Conservation (phyloP, 805 yeast genomes). For the Candida dendrica region DNA sequence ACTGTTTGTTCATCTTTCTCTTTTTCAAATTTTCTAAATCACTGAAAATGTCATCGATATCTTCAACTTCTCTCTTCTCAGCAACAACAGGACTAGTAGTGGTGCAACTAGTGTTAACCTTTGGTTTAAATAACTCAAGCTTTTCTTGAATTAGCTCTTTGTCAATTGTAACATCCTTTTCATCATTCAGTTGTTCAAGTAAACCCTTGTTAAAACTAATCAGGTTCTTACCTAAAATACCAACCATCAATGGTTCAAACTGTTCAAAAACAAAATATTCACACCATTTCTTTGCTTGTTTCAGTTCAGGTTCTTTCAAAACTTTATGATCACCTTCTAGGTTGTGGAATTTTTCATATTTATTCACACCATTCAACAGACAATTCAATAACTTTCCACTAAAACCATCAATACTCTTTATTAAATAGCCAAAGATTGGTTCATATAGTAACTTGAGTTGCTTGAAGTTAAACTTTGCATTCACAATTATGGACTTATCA, state of each 20-base stretch:
- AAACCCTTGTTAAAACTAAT: background rate
- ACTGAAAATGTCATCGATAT: constrained; percentile 17
- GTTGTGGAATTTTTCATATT: constrained; percentile 7
- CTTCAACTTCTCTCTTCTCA: constrained; percentile 1
- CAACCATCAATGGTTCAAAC: background rate
- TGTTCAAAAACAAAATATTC: constrained; percentile 9
- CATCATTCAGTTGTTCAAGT: background rate
- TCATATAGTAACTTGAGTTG: constrained; percentile 23
- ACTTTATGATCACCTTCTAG: background rate
- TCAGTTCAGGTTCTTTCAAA: constrained; percentile 4
- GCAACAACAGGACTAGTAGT: no score
- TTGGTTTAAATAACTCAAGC: no score
- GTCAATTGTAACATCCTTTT: background rate
- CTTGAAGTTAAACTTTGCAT: constrained; percentile 19
- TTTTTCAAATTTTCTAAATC: constrained; percentile 24
- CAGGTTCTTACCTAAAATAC: background rate
- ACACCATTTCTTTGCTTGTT: constrained; percentile 9
- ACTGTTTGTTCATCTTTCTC: constrained; percentile 9
- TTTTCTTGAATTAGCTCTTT: background rate
- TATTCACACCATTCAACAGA: constrained; percentile 6
- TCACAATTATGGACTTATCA: constrained; percentile 26
- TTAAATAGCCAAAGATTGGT: constrained; percentile 14
- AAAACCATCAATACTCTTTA: constrained; percentile 10
- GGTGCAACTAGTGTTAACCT: background rate
- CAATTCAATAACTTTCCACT: constrained; percentile 13